phyloP scores from a whole-genome alignment of 2,329 filamentous ascomycete species.

The Magnaporthiopsis poae region DNA sequence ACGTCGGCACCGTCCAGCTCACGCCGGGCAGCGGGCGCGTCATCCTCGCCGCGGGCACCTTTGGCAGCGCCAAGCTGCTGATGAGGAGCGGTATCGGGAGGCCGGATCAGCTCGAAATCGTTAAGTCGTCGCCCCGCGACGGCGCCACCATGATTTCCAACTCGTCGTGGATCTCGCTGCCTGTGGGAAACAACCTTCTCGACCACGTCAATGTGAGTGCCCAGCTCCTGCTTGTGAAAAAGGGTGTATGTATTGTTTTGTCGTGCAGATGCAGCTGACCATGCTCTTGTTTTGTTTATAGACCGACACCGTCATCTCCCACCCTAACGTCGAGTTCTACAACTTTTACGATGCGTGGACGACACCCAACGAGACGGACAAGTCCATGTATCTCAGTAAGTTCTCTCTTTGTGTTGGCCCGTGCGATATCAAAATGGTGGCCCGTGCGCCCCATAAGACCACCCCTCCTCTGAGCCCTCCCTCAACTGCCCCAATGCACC shows the following conservation, averaged over 20 bases:
- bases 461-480: neutral
- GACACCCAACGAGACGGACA: slow-evolving; percentile 34
- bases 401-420: neutral
- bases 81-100: slow-evolving; percentile 55
- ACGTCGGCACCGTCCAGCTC: slow-evolving; percentile 46
- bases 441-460: neutral
- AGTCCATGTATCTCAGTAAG: slow-evolving; percentile 32
- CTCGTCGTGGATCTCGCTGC: slow-evolving; percentile 35
- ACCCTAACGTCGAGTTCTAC: slow-evolving; percentile 43
- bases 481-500: neutral
- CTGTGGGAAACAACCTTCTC: slow-evolving; percentile 39
- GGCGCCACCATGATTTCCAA: slow-evolving; percentile 35
- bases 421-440: neutral
- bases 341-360: slow-evolving; percentile 55
- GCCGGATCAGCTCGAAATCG: slow-evolving; percentile 38
- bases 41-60: slow-evolving; percentile 51
- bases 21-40: slow-evolving; percentile 48
- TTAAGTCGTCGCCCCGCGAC: slow-evolving; percentile 29
- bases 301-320: slow-evolving; percentile 37
- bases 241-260: neutral
- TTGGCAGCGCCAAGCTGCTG: slow-evolving; percentile 52
- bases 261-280: neutral
- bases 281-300: slow-evolving; percentile 12
- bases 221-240: too few relatives aligned
- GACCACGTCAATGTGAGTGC: slow-evolving; percentile 31